Percentiles rank a stretch among this genome's conserved stretches.
Evolutionary conservation across 2,329 filamentous ascomycete genomes (phyloP).

Genomic region (Aspergillus hiratsukae): DNA sequence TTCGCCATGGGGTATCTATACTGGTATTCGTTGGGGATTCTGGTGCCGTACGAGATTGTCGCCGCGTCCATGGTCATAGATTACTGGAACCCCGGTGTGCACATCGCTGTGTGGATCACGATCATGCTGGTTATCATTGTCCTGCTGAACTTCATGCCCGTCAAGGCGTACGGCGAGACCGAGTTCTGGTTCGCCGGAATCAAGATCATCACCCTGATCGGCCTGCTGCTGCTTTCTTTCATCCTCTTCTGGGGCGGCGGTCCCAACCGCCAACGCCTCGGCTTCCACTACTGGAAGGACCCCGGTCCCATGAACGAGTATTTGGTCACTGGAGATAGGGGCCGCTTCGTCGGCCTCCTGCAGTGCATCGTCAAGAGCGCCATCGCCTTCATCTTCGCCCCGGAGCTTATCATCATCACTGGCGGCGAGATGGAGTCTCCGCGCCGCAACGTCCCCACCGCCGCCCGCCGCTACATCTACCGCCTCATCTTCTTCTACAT

Average conservation of each 20-base stretch:
- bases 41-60: slow-evolving; percentile 57
- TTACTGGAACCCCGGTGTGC: slow-evolving; percentile 52
- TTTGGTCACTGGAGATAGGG: slow-evolving; percentile 42
- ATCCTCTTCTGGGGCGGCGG: slow-evolving; percentile 56
- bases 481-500: slow-evolving; percentile 62
- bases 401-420: slow-evolving; percentile 53
- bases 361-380: slow-evolving; percentile 48
- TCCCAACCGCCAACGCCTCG: slow-evolving; percentile 47
- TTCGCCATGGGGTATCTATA: slow-evolving; percentile 44
- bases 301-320: slow-evolving; percentile 48
- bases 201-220: slow-evolving; percentile 50
- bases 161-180: slow-evolving; percentile 49
- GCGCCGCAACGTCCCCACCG: slow-evolving; percentile 56
- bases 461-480: slow-evolving; percentile 57
- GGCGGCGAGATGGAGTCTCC: slow-evolving; percentile 57
- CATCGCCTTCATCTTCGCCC: slow-evolving; percentile 54
- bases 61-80: slow-evolving; percentile 62
- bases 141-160: slow-evolving; percentile 45
- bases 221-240: slow-evolving; percentile 49
- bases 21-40: slow-evolving; percentile 46
- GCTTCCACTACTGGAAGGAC: slow-evolving; percentile 49
- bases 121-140: slow-evolving; percentile 58
- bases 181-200: slow-evolving; percentile 53
- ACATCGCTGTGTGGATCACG: slow-evolving; percentile 49
- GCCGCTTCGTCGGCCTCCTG: slow-evolving; percentile 51